Percentiles rank a stretch among this genome's conserved stretches.
phyloP scores from a whole-genome alignment of 1,284 basidiomycete species.

The Cutaneotrichosporon daszewskae region DNA sequence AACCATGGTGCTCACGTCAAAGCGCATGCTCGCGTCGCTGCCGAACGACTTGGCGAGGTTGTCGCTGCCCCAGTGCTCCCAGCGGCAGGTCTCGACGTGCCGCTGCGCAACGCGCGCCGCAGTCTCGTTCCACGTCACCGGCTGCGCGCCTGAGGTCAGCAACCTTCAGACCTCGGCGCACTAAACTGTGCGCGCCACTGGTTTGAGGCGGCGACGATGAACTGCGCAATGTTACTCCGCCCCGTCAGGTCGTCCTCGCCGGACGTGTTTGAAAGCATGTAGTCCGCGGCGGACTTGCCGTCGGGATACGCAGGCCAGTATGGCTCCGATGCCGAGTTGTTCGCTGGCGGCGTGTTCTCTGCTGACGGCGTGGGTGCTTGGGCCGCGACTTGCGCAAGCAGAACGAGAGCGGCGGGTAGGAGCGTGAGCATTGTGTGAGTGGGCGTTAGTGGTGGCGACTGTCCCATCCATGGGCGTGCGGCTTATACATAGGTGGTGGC shows the following conservation, averaged over 20 bases:
- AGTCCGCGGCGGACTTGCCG: conserved; percentile 3
- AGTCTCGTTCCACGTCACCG: conserved; percentile 13
- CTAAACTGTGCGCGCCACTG: conserved; percentile 13
- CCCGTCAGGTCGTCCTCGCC: conserved; percentile 9
- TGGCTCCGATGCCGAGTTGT: conserved; percentile 8
- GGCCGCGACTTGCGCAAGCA: neutral
- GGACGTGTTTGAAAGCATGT: conserved; percentile 3
- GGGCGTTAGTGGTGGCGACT: too few species aligned
- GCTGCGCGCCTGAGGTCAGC: conserved; percentile 8
- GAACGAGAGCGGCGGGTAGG: neutral
- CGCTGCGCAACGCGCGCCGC: conserved; percentile 7
- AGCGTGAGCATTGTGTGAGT: neutral
- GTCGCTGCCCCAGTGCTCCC: conserved; percentile 18
- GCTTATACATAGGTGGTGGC: too few species aligned
- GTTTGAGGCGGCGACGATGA: conserved; percentile 11
- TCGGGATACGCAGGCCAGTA: conserved; percentile 16
- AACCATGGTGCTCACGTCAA: conserved; percentile 13
- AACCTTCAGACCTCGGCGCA: neutral
- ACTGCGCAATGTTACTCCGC: conserved; percentile 6
- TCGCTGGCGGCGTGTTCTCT: conserved; percentile 9
- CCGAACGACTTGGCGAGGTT: conserved; percentile 11
- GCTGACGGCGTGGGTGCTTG: too few species aligned
- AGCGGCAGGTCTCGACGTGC: conserved; percentile 11
- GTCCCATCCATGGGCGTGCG: too few species aligned
- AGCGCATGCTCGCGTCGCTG: conserved; percentile 1